phyloP scores from a whole-genome alignment of 208 protist species.

The Trypanosoma platydactyli region DNA sequence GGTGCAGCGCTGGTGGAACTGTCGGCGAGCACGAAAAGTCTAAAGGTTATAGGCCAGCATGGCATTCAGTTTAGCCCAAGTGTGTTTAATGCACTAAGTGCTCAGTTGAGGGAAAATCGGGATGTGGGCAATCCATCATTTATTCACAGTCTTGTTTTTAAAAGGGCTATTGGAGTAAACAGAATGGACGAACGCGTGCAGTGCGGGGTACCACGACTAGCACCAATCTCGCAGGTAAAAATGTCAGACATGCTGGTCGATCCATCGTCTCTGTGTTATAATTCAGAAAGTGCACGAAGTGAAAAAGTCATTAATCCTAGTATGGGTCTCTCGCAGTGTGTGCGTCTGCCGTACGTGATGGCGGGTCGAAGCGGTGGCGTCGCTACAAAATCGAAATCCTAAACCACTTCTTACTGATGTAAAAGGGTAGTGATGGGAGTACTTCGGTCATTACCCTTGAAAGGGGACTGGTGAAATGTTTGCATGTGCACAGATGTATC shows the following conservation, averaged over 20 bases:
- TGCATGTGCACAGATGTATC: too few relatives aligned
- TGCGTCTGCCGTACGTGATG: conserved; percentile 25
- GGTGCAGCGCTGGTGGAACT: conserved; percentile 39
- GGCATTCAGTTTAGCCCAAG: conserved; percentile 39
- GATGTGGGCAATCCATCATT: neutral
- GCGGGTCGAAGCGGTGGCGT: conserved; percentile 1
- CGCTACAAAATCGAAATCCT: neutral
- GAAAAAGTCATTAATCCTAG: neutral
- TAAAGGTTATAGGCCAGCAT: conserved; percentile 36
- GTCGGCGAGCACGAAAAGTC: conserved; percentile 31
- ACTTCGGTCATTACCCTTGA: too few relatives aligned
- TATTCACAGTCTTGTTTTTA: neutral
- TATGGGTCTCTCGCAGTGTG: conserved; percentile 1
- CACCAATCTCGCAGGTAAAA: neutral
- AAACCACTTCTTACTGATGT: neutral
- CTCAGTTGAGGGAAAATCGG: conserved; percentile 2
- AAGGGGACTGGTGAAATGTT: neutral
- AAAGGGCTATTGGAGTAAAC: neutral
- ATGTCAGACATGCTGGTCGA: neutral
- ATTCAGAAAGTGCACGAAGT: neutral
- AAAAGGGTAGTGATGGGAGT: conserved; percentile 3
- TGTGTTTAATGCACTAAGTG: conserved; percentile 13
- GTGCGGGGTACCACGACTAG: neutral
- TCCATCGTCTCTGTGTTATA: neutral
- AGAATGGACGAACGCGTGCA: neutral